Percentiles rank a stretch among this genome's conserved stretches.
Evolutionary conservation across 495 filamentous ascomycete species (phyloP).

Genomic region (Aspergillus nidulans): DNA sequence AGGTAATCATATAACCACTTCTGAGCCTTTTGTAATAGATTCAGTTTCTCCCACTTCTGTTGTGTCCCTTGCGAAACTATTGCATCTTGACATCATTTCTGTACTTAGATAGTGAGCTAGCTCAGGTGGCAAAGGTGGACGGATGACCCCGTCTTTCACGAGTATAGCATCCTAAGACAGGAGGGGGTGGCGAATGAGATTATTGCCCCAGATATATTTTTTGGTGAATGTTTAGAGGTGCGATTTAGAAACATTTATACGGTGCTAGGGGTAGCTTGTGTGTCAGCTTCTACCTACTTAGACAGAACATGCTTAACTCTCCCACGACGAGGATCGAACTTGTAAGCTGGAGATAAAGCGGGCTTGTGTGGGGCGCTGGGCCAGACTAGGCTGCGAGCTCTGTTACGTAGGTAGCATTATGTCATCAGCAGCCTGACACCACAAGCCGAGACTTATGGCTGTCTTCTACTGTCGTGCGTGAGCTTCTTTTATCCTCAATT

Average conservation of each 20-base stretch:
- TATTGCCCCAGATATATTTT: too few relatives aligned
- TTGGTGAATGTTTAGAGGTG: too few relatives aligned
- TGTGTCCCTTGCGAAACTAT: too few relatives aligned
- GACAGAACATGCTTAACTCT: background rate
- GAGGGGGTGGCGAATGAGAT: background rate
- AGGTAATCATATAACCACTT: too few relatives aligned
- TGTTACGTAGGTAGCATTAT: slow-evolving; percentile 37
- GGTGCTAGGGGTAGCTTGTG: background rate
- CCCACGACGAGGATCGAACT: background rate
- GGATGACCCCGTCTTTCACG: background rate
- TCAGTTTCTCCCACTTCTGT: too few relatives aligned
- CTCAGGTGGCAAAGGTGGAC: background rate
- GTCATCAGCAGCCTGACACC: slow-evolving; percentile 34
- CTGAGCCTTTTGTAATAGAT: too few relatives aligned
- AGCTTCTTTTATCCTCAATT: slow-evolving; percentile 17
- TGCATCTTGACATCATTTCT: too few relatives aligned
- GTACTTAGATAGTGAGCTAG: too few relatives aligned
- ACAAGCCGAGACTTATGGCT: slow-evolving; percentile 12
- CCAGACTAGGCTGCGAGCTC: slow-evolving; percentile 15
- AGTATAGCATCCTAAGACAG: background rate
- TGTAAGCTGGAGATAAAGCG: background rate
- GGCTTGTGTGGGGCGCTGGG: background rate
- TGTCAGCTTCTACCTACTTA: background rate
- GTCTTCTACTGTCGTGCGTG: slow-evolving; percentile 18
- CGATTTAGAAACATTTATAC: background rate